Evolutionary conservation across 2,329 filamentous ascomycete genomes (phyloP).

Genomic region (Fusarium tjaetaba): DNA sequence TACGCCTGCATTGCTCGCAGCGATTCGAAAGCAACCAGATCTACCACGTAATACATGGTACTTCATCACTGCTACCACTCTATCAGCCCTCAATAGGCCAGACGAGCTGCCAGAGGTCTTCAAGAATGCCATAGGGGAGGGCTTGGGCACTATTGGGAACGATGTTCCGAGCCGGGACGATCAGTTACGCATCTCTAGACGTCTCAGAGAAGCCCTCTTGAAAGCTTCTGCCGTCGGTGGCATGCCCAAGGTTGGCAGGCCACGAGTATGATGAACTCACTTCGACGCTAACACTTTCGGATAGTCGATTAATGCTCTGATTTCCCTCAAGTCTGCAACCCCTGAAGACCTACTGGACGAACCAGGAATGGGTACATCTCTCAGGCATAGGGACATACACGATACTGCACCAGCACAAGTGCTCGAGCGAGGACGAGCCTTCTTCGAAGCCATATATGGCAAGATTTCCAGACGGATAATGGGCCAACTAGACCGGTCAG

Average conservation of each 20-base stretch:
- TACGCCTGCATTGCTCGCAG: constrained; percentile 34
- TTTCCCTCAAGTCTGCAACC: constrained; percentile 37
- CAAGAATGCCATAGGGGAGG: constrained; percentile 18
- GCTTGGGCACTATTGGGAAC: neutral
- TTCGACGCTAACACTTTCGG: constrained; percentile 2
- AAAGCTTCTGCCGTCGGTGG: constrained; percentile 42
- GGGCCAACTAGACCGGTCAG: constrained; percentile 42
- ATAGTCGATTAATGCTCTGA: constrained; percentile 40
- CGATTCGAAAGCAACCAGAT: constrained; percentile 38
- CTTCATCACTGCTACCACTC: constrained; percentile 39
- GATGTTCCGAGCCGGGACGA: constrained; percentile 9
- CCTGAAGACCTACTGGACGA: constrained; percentile 38
- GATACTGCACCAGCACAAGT: constrained; percentile 24
- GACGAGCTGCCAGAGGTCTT: constrained; percentile 37
- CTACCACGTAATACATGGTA: constrained; percentile 42
- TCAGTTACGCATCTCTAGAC: constrained; percentile 32
- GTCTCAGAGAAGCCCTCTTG: constrained; percentile 40
- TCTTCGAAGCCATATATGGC: constrained; percentile 40
- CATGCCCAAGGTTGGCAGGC: constrained; percentile 37
- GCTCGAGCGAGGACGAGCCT: constrained; percentile 33
- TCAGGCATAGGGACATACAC: constrained; percentile 33
- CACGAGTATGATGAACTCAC: neutral
- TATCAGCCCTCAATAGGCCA: constrained; percentile 39
- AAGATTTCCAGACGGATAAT: constrained; percentile 42
- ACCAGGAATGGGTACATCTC: neutral